Evolutionary conservation across 768 basidiomycete species (phyloP).

Genomic region (Hygrocybe coccinea): DNA sequence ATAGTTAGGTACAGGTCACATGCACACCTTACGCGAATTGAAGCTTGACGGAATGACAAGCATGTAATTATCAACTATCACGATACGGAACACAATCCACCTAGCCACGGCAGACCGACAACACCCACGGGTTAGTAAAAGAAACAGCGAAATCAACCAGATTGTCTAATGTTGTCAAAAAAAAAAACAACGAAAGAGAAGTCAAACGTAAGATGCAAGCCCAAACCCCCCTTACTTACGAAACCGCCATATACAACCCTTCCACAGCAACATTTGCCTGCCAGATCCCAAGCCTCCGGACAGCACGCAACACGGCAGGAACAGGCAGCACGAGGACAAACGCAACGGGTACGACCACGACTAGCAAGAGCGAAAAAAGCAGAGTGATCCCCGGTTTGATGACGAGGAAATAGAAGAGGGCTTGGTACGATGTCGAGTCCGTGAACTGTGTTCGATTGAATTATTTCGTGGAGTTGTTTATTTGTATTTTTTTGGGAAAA

Average conservation of each 20-base stretch:
- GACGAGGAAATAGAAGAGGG: constrained; percentile 83
- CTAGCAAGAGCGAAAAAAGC: constrained; percentile 50
- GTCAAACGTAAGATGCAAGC: too few species aligned
- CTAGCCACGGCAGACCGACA: neutral
- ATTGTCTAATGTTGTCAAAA: too few species aligned
- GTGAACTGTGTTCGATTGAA: constrained; percentile 50
- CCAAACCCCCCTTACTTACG: constrained; percentile 18
- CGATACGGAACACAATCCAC: neutral
- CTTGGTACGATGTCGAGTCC: constrained; percentile 77
- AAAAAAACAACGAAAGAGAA: too few species aligned
- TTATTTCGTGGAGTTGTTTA: neutral
- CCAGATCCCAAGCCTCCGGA: constrained; percentile 68
- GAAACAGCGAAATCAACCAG: too few species aligned
- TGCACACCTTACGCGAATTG: too few species aligned
- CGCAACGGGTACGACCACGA: constrained; percentile 54
- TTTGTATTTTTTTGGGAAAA: neutral
- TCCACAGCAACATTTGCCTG: constrained; percentile 81
- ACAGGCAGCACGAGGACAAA: constrained; percentile 61
- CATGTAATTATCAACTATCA: neutral
- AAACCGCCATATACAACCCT: constrained; percentile 48
- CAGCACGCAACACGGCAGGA: constrained; percentile 60
- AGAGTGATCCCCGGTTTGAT: constrained; percentile 80
- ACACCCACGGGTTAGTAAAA: too few species aligned
- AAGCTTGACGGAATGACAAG: too few species aligned
- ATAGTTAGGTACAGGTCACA: too few species aligned